phyloP scores from a whole-genome alignment of 139 green algal genomes.

The Zygnema circumcarinatum region DNA sequence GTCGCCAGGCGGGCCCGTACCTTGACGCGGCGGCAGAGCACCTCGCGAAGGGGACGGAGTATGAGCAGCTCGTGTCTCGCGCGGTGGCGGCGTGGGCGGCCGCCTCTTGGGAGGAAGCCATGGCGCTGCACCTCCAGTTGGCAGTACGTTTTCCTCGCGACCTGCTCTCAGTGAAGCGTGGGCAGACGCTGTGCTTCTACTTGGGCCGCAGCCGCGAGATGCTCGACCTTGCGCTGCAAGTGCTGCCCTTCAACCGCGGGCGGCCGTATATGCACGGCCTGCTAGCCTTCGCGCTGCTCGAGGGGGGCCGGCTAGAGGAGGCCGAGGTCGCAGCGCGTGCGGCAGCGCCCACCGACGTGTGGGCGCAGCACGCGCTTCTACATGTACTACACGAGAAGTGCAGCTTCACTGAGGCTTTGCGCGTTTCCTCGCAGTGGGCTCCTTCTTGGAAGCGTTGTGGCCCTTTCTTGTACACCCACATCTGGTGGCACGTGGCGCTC shows the following conservation, averaged over 20 bases:
- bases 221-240: conserved; percentile 1
- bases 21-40: background rate
- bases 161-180: conserved; percentile 5
- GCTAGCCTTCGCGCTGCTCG: conserved; percentile 1
- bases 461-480: conserved; percentile 9
- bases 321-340: background rate
- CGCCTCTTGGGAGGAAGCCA: background rate
- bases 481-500: conserved; percentile 2
- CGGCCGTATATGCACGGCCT: conserved; percentile 2
- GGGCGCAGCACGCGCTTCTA: background rate
- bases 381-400: background rate
- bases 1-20: background rate
- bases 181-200: conserved; percentile 17
- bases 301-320: background rate
- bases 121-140: background rate
- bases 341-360: background rate
- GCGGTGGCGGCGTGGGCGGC: background rate
- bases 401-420: conserved; percentile 2
- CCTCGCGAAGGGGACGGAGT: background rate
- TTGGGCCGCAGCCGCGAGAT: background rate
- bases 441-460: too few species aligned
- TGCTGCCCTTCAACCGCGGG: background rate
- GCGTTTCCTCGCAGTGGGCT: too few species aligned
- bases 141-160: background rate
- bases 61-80: conserved; percentile 3